Base-by-base conservation (phyloP, 306 rosid species). In the Potentilla sterilis region DNA sequence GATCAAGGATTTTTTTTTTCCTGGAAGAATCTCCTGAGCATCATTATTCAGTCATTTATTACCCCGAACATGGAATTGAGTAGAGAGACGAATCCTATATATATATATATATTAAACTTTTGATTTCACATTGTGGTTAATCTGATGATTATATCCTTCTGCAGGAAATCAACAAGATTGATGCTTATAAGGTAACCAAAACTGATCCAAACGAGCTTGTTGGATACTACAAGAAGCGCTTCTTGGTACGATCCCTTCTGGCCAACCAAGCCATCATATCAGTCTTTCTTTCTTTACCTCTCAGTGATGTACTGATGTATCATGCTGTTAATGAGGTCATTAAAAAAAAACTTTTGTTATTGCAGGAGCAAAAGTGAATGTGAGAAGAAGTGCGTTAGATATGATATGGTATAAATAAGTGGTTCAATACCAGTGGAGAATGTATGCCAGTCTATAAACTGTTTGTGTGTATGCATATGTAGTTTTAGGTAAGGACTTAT, bases 111-210 rank as follows among this genome's bases (percentile, higher is more conserved):
- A 24, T 9, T 18, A 44, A 2, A 42, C 4, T 3, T 37, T 57
- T 55, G 38, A 21, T 24, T 6, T 19, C 14, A 14, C 10, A 24
- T 61, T 34, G 75, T 70, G 43, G 57, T 38, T 24, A 55, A 13
- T n/a, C 37, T 28, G 43, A 66, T 57, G 48, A 9, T 43, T 47
- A 18, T 59, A 38, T 37, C 18, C 40, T 44, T 47, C 3, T 75
- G 84, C 85, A 88, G 96, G 90, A 81, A 79, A 4, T 91, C 75
- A 87, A 88, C 83, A 88, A 87, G 84, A 82, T 87, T 49, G 87
- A 82, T 69, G 92, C 91, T 46, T 92, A 90, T 67, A 83, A 87
- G 76, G 79, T 73, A 67, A 89, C 94, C 52, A 88, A 83, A 79
- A 22, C 18, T 16, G 87, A 90, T 80, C 89, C 91, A 12, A 46